These are phyloP conservation scores for Chlorella ohadii DNA, from an alignment of 139 green algal species.

Conservation along the genomic window DNA sequence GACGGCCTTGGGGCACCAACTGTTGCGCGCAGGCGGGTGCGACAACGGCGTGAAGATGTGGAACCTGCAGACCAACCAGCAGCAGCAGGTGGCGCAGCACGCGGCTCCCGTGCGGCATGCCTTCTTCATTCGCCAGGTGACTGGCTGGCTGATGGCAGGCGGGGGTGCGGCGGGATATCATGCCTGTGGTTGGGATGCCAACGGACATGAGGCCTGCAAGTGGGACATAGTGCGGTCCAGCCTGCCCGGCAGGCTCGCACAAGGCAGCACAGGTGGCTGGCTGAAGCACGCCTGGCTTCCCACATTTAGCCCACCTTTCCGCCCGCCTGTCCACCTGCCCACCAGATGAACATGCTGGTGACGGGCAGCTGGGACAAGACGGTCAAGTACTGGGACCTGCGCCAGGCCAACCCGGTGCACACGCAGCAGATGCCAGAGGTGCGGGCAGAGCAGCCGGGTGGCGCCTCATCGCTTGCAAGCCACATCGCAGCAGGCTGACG, in stretches of 20 bases:
- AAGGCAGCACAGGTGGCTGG: too few species aligned
- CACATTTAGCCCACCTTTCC: too few species aligned
- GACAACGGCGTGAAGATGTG: conserved; percentile 96
- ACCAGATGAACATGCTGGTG: conserved; percentile 79
- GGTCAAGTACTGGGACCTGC: conserved; percentile 79
- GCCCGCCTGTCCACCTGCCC: too few species aligned
- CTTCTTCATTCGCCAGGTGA: conserved; percentile 62
- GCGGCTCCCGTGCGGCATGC: conserved; percentile 83
- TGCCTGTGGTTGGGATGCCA: too few species aligned
- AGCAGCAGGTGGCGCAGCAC: conserved; percentile 85
- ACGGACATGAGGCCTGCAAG: background rate
- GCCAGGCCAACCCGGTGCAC: conserved; percentile 70
- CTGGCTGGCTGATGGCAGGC: too few species aligned
- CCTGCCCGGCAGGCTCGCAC: background rate
- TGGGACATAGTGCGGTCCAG: background rate
- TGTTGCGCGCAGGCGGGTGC: conserved; percentile 74
- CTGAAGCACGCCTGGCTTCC: too few species aligned
- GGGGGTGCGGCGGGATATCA: too few species aligned
- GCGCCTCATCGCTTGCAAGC: too few species aligned
- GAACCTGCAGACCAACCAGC: conserved; percentile 88
- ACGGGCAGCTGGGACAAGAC: conserved; percentile 81
- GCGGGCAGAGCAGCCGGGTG: too few species aligned
- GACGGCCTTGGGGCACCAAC: too few species aligned
- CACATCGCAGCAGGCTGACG: too few species aligned
- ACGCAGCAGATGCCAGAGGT: conserved; percentile 83